Base-by-base conservation (phyloP, 2,329 filamentous ascomycete genomes). In the Ceratocystis albifundus region DNA sequence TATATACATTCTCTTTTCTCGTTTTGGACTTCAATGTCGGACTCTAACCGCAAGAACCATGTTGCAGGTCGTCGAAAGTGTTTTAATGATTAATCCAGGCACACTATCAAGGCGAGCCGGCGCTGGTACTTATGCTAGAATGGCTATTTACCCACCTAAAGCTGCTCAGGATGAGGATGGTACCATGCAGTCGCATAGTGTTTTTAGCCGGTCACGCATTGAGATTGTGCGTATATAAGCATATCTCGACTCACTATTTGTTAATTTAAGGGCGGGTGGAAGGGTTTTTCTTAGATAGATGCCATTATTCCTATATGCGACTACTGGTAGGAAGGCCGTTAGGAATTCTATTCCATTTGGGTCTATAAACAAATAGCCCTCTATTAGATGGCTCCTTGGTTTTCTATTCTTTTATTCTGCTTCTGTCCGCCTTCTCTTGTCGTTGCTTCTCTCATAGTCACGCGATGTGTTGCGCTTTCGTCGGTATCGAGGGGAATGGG, bases 61-160 rank as follows among this genome's bases (percentile, higher is more conserved):
- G 4, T 20, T 28, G 1, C 70, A 96, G 91, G 90, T 96, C 53
- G 86, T 97, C 10, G 90, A 96, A 72, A 90, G 88, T 70, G 91
- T 96, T 0, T 76, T 97, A 5, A 85, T 91, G 12, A 88, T 99
- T 72, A 99, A 99, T 74, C 93, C 94, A 0, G 93, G 94, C 4
- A 87, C 85, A 62, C 77, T 96, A 44, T 94, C 90, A 17, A 96
- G 96, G 76, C 85, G 89, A 66, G 86, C 85, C 68, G 91, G 87
- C 0, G 82, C 92, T 0, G 94, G 94, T 4, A 96, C 91, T 0
- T 97, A 88, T 74, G 89, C 90, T 0, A 85, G 87, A 63, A 82
- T 99, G 80, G 84, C 84, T 22, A 77, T 97, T 5, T 82, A 89
- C 69, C 85, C 89, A 1, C 84, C 87, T 15, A 75, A 75, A 4